phyloP scores from a whole-genome alignment of 495 filamentous ascomycete genomes.

The Penicillium canariense region DNA sequence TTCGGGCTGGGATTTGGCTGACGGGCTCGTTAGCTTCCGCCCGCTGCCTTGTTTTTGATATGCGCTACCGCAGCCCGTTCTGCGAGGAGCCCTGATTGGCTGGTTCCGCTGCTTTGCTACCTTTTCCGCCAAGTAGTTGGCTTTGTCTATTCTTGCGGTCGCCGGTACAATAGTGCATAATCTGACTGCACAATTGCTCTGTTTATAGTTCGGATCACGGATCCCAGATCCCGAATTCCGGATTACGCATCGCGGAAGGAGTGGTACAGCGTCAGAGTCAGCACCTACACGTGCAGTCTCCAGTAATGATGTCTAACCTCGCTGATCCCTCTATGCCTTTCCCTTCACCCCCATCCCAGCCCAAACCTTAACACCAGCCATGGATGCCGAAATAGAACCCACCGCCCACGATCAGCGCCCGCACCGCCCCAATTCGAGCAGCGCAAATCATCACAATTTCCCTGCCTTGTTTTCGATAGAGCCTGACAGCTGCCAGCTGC shows the following conservation, averaged over 20 bases:
- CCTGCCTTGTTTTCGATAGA: conserved; percentile 1
- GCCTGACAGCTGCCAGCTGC: conserved; percentile 9
- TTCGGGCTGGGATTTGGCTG: background rate
- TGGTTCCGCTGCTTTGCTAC: background rate
- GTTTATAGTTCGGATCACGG: no score
- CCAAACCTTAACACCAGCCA: conserved; percentile 1
- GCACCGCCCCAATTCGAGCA: background rate
- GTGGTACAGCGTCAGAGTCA: background rate
- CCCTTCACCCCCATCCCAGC: no score
- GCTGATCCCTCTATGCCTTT: background rate
- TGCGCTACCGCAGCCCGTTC: conserved; percentile 1
- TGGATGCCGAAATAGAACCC: conserved; percentile 2
- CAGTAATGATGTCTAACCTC: background rate
- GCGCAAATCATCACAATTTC: conserved; percentile 10
- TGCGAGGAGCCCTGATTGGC: background rate
- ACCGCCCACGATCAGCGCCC: background rate
- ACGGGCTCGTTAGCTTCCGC: conserved; percentile 9
- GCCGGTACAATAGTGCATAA: background rate
- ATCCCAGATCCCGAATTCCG: no score
- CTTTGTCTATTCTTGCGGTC: no score
- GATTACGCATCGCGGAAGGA: no score
- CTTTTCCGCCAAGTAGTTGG: no score
- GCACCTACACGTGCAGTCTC: background rate
- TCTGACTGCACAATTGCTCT: background rate
- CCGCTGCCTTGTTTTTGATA: conserved; percentile 25